These are phyloP conservation scores for Neonectria coccinea DNA, from an alignment of 2,329 filamentous ascomycete species.

Conservation along the genomic window DNA sequence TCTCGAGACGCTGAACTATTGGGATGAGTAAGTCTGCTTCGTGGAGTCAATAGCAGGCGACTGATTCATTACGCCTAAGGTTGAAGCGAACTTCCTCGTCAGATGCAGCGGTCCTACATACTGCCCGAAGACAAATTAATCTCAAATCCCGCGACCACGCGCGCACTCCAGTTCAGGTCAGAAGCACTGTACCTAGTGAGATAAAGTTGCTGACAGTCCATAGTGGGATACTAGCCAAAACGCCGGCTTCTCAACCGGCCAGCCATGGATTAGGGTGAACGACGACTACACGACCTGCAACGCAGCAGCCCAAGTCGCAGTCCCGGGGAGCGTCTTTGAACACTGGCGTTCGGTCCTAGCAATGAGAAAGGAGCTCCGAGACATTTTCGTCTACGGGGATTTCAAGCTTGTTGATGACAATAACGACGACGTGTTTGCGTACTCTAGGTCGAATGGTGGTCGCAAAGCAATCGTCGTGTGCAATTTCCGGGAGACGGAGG, in stretches of 20 bases:
- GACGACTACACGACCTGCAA: conserved; percentile 41
- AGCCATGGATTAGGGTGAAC: conserved; percentile 47
- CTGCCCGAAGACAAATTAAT: not conserved
- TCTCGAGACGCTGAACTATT: conserved; percentile 58
- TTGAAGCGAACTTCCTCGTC: not conserved
- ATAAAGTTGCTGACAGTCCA: not conserved
- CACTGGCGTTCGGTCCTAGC: conserved; percentile 38
- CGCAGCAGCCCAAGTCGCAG: conserved; percentile 27
- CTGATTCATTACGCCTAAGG: not conserved
- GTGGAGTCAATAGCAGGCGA: not conserved
- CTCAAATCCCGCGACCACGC: not conserved
- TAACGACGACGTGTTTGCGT: too few species aligned
- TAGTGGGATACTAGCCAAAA: conserved; percentile 42
- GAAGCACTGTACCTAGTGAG: not conserved
- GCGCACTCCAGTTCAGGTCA: not conserved
- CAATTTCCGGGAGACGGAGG: too few species aligned
- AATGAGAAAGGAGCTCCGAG: conserved; percentile 30
- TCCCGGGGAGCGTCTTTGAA: conserved; percentile 29
- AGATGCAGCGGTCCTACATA: not conserved
- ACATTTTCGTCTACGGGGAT: conserved; percentile 41
- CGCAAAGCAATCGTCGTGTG: too few species aligned
- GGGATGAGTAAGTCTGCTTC: conserved; percentile 33
- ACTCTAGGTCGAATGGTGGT: too few species aligned
- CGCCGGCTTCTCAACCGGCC: conserved; percentile 54
- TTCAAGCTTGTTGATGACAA: conserved; percentile 8